Conservation (phyloP, 2,329 filamentous ascomycete genomes). For the Ustulina deusta region DNA sequence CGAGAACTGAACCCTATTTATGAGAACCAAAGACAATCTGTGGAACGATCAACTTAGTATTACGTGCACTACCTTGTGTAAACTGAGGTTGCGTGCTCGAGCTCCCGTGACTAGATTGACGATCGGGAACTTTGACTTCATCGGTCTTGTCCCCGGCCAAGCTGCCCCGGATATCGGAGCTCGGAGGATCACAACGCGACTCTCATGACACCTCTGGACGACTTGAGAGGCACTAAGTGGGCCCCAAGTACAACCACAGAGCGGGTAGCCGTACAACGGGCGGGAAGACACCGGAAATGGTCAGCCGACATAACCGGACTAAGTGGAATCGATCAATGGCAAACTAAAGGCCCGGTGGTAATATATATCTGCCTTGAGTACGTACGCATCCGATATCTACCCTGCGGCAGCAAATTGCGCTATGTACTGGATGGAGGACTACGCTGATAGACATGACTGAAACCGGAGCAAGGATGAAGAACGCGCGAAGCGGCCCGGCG, state of each 20-base stretch:
- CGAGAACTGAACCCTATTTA: background rate
- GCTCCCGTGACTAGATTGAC: background rate
- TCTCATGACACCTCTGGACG: conserved; percentile 6
- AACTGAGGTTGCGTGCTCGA: background rate
- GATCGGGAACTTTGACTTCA: conserved; percentile 3
- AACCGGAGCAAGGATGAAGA: no score
- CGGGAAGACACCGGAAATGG: conserved; percentile 14
- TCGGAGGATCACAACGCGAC: conserved; percentile 10
- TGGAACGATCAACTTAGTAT: background rate
- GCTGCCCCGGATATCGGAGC: conserved; percentile 31
- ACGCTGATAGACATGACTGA: no score
- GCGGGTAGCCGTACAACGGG: background rate
- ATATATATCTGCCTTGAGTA: background rate
- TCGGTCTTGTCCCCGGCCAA: conserved; percentile 26
- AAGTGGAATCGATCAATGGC: background rate
- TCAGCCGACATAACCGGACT: conserved; percentile 7
- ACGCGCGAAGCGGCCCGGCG: no score
- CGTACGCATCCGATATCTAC: no score
- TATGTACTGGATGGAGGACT: no score
- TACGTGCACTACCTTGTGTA: background rate
- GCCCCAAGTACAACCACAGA: conserved; percentile 1
- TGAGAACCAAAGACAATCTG: background rate
- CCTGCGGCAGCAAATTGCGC: no score
- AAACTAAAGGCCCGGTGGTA: background rate
- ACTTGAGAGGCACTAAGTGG: conserved; percentile 25